These are phyloP conservation scores for Vaccinium myrtillus DNA, from an alignment of 148 eudicot species.

Conservation along the genomic window DNA sequence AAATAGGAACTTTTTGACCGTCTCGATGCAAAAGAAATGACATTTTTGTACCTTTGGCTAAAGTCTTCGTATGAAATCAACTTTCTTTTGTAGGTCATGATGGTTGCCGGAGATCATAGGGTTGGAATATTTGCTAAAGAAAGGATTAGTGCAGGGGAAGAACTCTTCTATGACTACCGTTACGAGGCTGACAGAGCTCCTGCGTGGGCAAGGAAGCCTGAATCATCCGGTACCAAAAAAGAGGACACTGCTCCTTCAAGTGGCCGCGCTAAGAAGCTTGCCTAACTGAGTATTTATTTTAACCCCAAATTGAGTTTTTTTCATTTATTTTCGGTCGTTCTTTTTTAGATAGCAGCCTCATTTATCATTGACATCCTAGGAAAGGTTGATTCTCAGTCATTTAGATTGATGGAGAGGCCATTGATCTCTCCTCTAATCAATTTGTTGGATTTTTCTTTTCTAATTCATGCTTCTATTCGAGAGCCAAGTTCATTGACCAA, in stretches of 20 bases:
- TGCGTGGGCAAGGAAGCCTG: constrained; percentile 96
- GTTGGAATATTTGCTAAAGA: constrained; percentile 99
- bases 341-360: constrained; percentile 16
- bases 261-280: constrained; percentile 90
- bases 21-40: neutral
- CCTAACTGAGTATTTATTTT: constrained; percentile 26
- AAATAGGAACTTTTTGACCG: neutral
- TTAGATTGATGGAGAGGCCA: constrained; percentile 19
- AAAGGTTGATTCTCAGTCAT: constrained; percentile 14
- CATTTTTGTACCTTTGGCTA: neutral
- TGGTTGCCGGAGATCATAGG: constrained; percentile 98
- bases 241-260: constrained; percentile 71
- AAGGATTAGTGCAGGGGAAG: constrained; percentile 80
- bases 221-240: constrained; percentile 70
- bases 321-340: constrained; percentile 4
- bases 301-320: constrained; percentile 5
- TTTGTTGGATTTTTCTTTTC: neutral
- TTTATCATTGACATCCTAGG: constrained; percentile 12
- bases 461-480: constrained; percentile 13
- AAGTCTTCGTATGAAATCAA: neutral
- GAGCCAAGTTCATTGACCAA: neutral
- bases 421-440: constrained; percentile 20
- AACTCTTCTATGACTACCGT: constrained; percentile 90
- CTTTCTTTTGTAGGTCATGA: constrained; percentile 60
- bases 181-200: constrained; percentile 91